Base-by-base conservation (phyloP, 345 rosid species). In the Litchi chinensis region DNA sequence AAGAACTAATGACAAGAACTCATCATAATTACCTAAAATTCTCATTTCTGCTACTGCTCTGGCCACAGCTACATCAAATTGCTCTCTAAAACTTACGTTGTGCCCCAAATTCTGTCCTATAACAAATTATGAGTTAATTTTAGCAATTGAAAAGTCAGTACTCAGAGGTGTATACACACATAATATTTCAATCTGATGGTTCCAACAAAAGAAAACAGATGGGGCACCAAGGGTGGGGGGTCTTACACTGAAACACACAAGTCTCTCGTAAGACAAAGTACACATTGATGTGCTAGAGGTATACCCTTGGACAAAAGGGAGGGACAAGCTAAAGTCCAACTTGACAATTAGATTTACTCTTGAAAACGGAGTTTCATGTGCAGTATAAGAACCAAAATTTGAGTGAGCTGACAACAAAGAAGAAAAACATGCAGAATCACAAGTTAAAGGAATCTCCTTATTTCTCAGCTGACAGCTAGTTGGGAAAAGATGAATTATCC, bases 11-110 rank as follows among this genome's bases (percentile, higher is more conserved):
- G 60, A 26, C 26, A 26, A 32, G 44, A 79, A 67, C 13, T 44
- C 43, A 54, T 65, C 37, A 67, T 26, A 81, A 56, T 77, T 74
- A 95, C 99, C 97, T 81, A 95, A 86, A 64, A 93, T 85, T 88
- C 98, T 90, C 98, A 95, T 89, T 82, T 95, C 99, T 1, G 97
- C 95, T 1, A 95, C 99, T 76, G 97, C 98, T 89, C 99, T 93
- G 74, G 99, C 98, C 50, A 93, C 91, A 41, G 95, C 94, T 5
- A 93, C 90, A 87, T 95, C 99, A 86, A 90, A 95, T 79, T 84
- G 82, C 85, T 93, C 98, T 87, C 98, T 91, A 77, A 83, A 90
- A 71, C 68, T 48, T 43, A 73, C 50, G 85, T 90, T 81, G 56
- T 89, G 92, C 69, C 97, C 99, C 70, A 87, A 78, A 80, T 84